A percentile compares a stretch with the other conserved stretches of the same genome.
phyloP scores from a whole-genome alignment of 148 eudicot species.

The Persicaria maculosa region DNA sequence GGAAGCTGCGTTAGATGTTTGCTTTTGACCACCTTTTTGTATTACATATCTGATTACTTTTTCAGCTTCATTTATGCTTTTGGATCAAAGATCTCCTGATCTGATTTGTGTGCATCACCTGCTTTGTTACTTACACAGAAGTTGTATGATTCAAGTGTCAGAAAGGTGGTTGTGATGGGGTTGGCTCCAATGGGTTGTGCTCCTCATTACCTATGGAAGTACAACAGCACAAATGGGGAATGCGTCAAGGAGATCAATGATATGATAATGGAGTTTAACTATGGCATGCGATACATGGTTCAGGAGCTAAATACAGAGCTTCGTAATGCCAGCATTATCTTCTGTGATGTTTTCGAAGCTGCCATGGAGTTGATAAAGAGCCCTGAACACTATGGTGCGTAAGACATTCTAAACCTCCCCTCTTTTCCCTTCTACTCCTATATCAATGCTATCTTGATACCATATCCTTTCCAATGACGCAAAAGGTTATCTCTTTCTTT shows the following conservation, averaged over 20 bases:
- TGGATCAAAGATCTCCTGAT: neutral
- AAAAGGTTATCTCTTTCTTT: neutral
- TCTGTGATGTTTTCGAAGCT: constrained; percentile 70
- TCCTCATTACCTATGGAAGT: constrained; percentile 74
- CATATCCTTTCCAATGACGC: neutral
- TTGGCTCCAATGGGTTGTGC: constrained; percentile 91
- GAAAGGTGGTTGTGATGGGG: constrained; percentile 83
- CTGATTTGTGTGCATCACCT: neutral
- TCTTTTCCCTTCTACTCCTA: neutral
- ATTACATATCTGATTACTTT: neutral
- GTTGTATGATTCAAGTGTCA: constrained; percentile 48
- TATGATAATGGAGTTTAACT: constrained; percentile 83
- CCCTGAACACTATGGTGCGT: constrained; percentile 47
- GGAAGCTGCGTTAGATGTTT: neutral
- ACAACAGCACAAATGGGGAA: constrained; percentile 54
- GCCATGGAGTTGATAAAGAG: constrained; percentile 73
- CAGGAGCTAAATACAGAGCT: constrained; percentile 58
- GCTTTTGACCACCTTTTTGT: neutral
- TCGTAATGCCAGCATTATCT: constrained; percentile 42
- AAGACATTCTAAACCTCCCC: neutral
- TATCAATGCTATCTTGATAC: neutral
- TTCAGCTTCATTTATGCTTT: neutral
- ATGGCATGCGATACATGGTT: constrained; percentile 50
- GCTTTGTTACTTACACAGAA: constrained; percentile 30
- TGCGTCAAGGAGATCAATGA: constrained; percentile 68